phyloP scores from a whole-genome alignment of 148 eudicot genomes.

The Bassia scoparia region DNA sequence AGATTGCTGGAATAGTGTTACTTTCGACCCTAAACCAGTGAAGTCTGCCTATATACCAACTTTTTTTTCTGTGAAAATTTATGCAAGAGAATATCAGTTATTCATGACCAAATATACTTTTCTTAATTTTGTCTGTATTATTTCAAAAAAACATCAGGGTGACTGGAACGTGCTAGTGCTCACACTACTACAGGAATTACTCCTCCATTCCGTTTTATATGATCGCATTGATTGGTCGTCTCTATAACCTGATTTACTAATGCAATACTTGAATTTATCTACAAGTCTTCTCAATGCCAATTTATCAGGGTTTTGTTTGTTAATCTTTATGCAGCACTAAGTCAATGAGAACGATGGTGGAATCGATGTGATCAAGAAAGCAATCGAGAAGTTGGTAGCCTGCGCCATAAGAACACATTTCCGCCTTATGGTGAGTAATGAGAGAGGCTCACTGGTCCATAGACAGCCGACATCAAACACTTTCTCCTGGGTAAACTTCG shows the following conservation, averaged over 20 bases:
- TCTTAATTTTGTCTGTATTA: not conserved
- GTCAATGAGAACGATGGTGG: conserved; percentile 49
- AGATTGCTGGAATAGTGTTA: conserved; percentile 43
- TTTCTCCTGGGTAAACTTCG: conserved; percentile 46
- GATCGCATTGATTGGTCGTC: not conserved
- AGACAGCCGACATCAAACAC: conserved; percentile 51
- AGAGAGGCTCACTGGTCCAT: conserved; percentile 58
- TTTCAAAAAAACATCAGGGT: conserved; percentile 30
- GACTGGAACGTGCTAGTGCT: conserved; percentile 79
- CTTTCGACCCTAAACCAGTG: conserved; percentile 55
- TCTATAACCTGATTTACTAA: not conserved
- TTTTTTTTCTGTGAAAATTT: not conserved
- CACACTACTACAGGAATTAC: conserved; percentile 57
- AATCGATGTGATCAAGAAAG: conserved; percentile 40
- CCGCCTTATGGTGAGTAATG: conserved; percentile 63
- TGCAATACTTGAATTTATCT: no score
- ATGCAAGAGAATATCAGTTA: not conserved
- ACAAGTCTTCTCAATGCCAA: not conserved
- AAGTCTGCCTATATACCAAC: conserved; percentile 6
- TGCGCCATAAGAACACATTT: conserved; percentile 49
- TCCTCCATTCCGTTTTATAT: not conserved
- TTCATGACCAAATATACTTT: not conserved
- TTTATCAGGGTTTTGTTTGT: not conserved
- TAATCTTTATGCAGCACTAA: conserved; percentile 30
- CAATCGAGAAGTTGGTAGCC: conserved; percentile 49